A percentile compares a stretch with the other conserved stretches of the same genome.
These are phyloP conservation scores for Fusarium protoensiforme DNA, from an alignment of 2,329 filamentous ascomycete genomes.

Conservation along the genomic window DNA sequence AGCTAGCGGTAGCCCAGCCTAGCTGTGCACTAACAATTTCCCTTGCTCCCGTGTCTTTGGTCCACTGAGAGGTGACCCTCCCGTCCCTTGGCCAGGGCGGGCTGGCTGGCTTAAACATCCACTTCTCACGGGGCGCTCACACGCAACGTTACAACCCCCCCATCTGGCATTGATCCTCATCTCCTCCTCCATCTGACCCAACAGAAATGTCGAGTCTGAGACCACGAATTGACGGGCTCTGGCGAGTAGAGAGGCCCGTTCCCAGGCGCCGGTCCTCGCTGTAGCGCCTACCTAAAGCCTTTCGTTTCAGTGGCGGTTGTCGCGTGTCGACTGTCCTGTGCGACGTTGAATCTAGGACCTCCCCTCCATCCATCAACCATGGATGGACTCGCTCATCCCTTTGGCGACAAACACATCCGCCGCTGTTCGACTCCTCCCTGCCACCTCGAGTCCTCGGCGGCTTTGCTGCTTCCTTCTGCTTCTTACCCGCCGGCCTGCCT, in stretches of 20 bases:
- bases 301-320: constrained; percentile 30
- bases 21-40: constrained; percentile 29
- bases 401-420: constrained; percentile 12
- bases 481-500: constrained; percentile 1
- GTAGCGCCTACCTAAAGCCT: constrained; percentile 14
- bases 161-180: constrained; percentile 32
- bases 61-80: neutral
- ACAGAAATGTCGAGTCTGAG: constrained; percentile 11
- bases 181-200: constrained; percentile 25
- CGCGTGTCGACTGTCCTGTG: constrained; percentile 36
- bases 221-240: constrained; percentile 12
- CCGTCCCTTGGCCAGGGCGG: neutral
- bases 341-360: constrained; percentile 36
- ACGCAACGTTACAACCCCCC: constrained; percentile 38
- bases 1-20: neutral
- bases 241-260: constrained; percentile 1
- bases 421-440: constrained; percentile 26
- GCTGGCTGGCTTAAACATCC: neutral
- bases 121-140: constrained; percentile 33
- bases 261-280: constrained; percentile 14
- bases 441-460: constrained; percentile 23
- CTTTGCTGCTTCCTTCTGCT: constrained; percentile 17
- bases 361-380: constrained; percentile 2
- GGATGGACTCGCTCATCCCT: neutral
- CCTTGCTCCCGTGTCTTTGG: neutral